Base-by-base conservation (phyloP, 1,284 basidiomycete species). In the Cryptococcus sp. region DNA sequence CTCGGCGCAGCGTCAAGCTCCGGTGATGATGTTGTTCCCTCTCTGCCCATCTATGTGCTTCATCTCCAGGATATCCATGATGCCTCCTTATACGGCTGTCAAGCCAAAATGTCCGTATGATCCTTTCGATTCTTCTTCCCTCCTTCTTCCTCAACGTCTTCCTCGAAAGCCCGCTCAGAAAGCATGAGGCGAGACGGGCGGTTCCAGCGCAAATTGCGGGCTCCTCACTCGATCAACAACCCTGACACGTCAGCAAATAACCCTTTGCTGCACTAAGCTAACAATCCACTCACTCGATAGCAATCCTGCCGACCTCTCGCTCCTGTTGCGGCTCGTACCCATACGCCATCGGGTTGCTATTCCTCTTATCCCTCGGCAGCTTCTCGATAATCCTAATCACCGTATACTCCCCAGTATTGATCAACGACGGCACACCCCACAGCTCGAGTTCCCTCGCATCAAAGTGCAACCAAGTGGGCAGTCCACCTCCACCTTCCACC, bases 381-480 rank as follows among this genome's bases (percentile, higher is more conserved):
- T 56, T 59, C 55, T 71, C 69, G 21, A 69, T 52, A 33, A 71
- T 68, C 47, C 56, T 47, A 12, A 71, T 54, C 11, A 54, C 52
- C 10, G 56, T 58, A 4, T 59, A 53, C 33, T 66, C 58, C 0
- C 65, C 68, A 1, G 57, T 47, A 21, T 61, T 48, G 10, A 47
- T 44, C 25, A 66, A 36, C 0, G 57, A 52, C n/a, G 69, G 67
- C 10, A 71, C 66, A 47, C 69, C 69, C 69, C 69, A 71, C 34
- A 71, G 52, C 44, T 69, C 68, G 28, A 69, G 50, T 50, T 71
- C 69, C 25, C 67, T 52, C n/a, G 59, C 56, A 49, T 71, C 69
- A 50, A 69, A 71, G 43, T 69, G 69, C 22, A 71, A 52, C 69
- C 69, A 71, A n/a, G 49, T 47, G 7, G 69, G 69, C 19, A 71